Evolutionary conservation across 192 early-diverging fungal genomes (phyloP).

Genomic region (Coemansia sp.): DNA sequence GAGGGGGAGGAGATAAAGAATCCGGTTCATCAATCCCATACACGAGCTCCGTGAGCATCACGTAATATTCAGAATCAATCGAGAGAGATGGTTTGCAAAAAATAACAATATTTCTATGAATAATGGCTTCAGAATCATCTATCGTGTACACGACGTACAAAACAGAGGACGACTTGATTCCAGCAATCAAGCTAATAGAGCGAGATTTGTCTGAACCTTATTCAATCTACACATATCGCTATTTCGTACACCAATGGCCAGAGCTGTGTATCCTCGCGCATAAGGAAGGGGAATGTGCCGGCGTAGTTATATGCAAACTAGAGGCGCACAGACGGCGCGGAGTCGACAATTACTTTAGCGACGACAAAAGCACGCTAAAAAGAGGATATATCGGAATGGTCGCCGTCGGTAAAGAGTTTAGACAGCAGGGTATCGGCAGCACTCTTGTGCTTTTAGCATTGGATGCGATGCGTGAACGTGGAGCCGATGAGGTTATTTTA

Average conservation of each 20-base stretch:
- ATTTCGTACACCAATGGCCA: constrained; percentile 91
- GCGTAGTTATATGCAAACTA: constrained; percentile 87
- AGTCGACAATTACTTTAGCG: constrained; percentile 14
- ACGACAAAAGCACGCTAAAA: constrained; percentile 2
- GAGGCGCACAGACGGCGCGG: constrained; percentile 50
- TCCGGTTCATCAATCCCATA: too few species aligned
- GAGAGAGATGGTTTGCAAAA: too few species aligned
- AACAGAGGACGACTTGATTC: constrained; percentile 70
- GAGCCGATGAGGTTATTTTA: constrained; percentile 79
- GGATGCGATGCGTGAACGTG: constrained; percentile 64
- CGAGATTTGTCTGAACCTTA: constrained; percentile 96
- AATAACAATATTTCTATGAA: too few species aligned
- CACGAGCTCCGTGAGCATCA: too few species aligned
- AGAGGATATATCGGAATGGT: constrained; percentile 99
- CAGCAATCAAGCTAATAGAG: constrained; percentile 78
- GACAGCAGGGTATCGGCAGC: constrained; percentile 75
- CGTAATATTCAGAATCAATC: too few species aligned
- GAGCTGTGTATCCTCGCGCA: constrained; percentile 77
- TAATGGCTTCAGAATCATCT: background rate
- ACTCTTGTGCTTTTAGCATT: constrained; percentile 70
- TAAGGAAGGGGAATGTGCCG: constrained; percentile 56
- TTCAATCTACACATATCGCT: constrained; percentile 95
- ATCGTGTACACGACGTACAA: constrained; percentile 60
- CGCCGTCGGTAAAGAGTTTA: constrained; percentile 74
- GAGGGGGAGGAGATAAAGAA: too few species aligned